These are phyloP conservation scores for Suhomyces guaymorum DNA, from an alignment of 1,139 yeast genomes.

Conservation along the genomic window DNA sequence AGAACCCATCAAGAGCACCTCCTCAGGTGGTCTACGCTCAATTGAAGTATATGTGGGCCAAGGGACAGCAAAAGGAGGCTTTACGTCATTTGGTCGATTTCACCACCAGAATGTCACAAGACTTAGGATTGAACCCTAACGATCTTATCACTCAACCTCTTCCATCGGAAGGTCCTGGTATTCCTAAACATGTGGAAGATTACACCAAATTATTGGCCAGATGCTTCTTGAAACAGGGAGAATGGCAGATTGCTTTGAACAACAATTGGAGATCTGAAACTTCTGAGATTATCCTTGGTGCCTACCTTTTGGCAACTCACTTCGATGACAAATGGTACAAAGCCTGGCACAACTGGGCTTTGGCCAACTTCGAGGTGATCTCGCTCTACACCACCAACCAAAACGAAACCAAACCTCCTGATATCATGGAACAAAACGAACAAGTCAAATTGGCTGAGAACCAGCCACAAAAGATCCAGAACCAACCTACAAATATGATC, in stretches of 20 bases:
- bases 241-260: conserved; percentile 89
- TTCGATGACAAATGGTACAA: conserved; percentile 93
- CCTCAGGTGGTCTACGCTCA: conserved; percentile 98
- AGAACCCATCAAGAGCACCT: conserved; percentile 76
- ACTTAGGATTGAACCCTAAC: conserved; percentile 74
- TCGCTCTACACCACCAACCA: conserved; percentile 56
- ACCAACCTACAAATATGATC: conserved; percentile 30
- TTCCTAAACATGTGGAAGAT: conserved; percentile 74
- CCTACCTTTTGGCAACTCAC: conserved; percentile 90
- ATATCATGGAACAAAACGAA: conserved; percentile 27
- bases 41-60: conserved; percentile 95
- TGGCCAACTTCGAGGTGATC: conserved; percentile 94
- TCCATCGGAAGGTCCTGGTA: conserved; percentile 74
- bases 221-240: conserved; percentile 96
- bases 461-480: conserved; percentile 15
- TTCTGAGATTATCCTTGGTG: conserved; percentile 78
- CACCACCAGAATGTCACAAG: conserved; percentile 87
- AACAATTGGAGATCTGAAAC: conserved; percentile 81
- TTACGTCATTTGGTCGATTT: conserved; percentile 82
- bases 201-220: conserved; percentile 88
- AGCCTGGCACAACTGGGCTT: conserved; percentile 99
- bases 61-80: conserved; percentile 87
- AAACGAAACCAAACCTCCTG: conserved; percentile 26
- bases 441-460: conserved; percentile 22
- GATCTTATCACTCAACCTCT: conserved; percentile 87